A percentile compares a stretch with the other conserved stretches of the same genome.
These are phyloP conservation scores for Magnusiomyces ingens DNA, from an alignment of 1,139 yeast species.

Conservation along the genomic window DNA sequence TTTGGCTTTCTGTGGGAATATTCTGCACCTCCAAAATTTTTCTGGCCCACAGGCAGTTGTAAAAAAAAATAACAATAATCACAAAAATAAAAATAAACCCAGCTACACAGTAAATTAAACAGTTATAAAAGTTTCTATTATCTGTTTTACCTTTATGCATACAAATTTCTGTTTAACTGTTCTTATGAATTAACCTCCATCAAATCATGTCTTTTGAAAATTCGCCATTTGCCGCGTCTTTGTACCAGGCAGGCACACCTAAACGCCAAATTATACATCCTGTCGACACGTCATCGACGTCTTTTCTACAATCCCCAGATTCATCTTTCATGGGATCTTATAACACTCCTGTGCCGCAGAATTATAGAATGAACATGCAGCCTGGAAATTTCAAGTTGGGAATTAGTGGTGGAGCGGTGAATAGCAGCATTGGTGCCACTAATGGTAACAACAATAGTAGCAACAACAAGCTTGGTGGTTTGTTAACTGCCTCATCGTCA, in stretches of 20 bases:
- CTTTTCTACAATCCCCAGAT: conserved; percentile 3
- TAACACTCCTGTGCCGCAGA: conserved; percentile 3
- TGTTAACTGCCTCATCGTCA: background rate
- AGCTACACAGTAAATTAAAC: no score
- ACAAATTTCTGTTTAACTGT: background rate
- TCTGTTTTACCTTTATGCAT: background rate
- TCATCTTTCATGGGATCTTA: conserved; percentile 5
- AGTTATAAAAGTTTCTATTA: no score
- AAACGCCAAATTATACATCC: conserved; percentile 8
- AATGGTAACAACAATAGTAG: background rate
- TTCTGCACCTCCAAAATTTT: no score
- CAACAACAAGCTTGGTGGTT: no score
- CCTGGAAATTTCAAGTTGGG: background rate
- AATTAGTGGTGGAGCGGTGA: conserved; percentile 35
- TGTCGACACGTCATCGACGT: conserved; percentile 1
- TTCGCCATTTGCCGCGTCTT: conserved; percentile 26
- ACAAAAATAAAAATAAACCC: no score
- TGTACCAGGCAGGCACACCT: conserved; percentile 25
- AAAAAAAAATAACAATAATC: no score
- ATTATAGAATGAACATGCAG: background rate
- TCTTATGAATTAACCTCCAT: no score
- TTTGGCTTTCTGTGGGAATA: no score
- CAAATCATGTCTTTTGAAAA: conserved; percentile 25
- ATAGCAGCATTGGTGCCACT: conserved; percentile 78
- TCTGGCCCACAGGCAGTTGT: no score